Evolutionary conservation across 352 stramenopile species (phyloP).

Genomic region (Thraustotheca clavata): DNA sequence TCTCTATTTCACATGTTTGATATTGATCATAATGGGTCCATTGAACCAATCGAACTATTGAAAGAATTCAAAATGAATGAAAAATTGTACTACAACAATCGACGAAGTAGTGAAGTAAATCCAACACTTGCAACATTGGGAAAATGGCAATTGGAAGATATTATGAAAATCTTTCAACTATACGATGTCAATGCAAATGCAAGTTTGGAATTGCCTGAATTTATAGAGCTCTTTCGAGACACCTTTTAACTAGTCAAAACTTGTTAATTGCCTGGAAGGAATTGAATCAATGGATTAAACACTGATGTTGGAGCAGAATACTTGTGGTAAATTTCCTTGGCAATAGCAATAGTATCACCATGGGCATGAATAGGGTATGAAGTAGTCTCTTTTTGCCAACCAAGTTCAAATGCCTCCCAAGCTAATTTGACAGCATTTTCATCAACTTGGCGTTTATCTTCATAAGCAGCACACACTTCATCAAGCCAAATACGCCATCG

Average conservation of each 20-base stretch:
- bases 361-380: slow-evolving; percentile 18
- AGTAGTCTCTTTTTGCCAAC: slow-evolving; percentile 46
- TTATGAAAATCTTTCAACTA: slow-evolving; percentile 58
- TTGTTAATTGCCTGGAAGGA: not conserved
- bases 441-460: slow-evolving; percentile 45
- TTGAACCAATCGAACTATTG: slow-evolving; percentile 59
- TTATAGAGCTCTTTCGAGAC: slow-evolving; percentile 72
- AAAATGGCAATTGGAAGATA: slow-evolving; percentile 31
- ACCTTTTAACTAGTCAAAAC: slow-evolving; percentile 36
- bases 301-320: not conserved
- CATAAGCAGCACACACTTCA: slow-evolving; percentile 61
- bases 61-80: slow-evolving; percentile 61
- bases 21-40: slow-evolving; percentile 50
- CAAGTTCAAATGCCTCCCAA: slow-evolving; percentile 56
- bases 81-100: slow-evolving; percentile 48
- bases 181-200: slow-evolving; percentile 71
- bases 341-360: not conserved
- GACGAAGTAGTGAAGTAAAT: slow-evolving; percentile 25
- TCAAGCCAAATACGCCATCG: slow-evolving; percentile 67
- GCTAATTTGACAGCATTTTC: slow-evolving; percentile 34
- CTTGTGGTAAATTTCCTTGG: not conserved
- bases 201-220: slow-evolving; percentile 62
- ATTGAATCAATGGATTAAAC: not conserved
- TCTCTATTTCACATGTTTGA: slow-evolving; percentile 70
- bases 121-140: not conserved